Evolutionary conservation across 345 rosid species (phyloP).

Genomic region (Eucalyptus decipiens): DNA sequence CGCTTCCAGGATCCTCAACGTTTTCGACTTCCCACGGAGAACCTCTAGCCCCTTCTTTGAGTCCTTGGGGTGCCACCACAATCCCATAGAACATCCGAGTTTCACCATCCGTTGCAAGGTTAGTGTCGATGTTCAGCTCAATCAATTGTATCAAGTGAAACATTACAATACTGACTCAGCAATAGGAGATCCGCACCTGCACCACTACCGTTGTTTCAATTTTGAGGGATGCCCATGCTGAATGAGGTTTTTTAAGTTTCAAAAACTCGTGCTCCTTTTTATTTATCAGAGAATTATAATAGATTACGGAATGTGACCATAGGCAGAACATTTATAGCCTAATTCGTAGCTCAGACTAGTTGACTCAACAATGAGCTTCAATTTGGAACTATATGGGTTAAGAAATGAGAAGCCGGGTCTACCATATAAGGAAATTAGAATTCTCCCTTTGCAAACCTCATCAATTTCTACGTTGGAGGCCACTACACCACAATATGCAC

Average conservation of each 20-base stretch:
- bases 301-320: background rate
- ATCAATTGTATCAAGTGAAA: background rate
- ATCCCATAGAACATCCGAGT: slow-evolving; percentile 95
- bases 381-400: background rate
- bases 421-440: background rate
- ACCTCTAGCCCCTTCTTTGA: slow-evolving; percentile 76
- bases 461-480: slow-evolving; percentile 89
- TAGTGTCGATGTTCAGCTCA: background rate
- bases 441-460: slow-evolving; percentile 26
- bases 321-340: background rate
- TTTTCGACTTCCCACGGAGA: slow-evolving; percentile 83
- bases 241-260: background rate
- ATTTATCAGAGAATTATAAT: background rate
- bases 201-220: background rate
- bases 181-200: background rate
- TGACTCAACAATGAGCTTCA: background rate
- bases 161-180: background rate
- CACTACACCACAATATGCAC: slow-evolving; percentile 88
- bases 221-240: background rate
- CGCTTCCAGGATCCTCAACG: slow-evolving; percentile 81
- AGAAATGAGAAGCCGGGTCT: background rate
- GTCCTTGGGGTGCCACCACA: slow-evolving; percentile 74
- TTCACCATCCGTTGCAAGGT: slow-evolving; percentile 49
- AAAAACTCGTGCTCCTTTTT: background rate
- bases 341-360: background rate